Evolutionary conservation across 2,329 filamentous ascomycete genomes (phyloP), one percentile per base, ranked within the genome.

Genomic region (Bipolaris sorokiniana): DNA sequence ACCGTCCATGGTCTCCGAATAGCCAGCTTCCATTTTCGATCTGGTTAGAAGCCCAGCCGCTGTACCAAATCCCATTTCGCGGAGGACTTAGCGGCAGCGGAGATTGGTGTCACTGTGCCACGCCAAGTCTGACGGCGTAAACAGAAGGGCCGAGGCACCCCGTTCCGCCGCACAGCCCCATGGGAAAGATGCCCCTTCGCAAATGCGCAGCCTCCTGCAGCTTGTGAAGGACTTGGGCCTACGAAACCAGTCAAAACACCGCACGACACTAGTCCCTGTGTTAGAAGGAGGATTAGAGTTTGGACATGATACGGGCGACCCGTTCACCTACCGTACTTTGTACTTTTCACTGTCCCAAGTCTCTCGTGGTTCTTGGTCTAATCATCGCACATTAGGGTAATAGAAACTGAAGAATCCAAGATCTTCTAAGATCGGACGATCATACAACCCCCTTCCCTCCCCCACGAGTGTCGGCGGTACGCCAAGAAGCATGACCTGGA

Each of bases 241-340:
- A n/a, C 31, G 20, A 48, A 48, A 48, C 45, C 18, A 48, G 31
- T 48, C 18, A 48, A 48, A 37, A 48, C 45, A 37, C 13, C 31
- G 33, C 20, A 23, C 45, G 45, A 37, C 15, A 10, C 33, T 23
- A 23, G 16, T 18, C 31, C 18, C 18, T 48, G 31, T 33, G 3
- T 37, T 13, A 10, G 15, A n/a, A 2, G 20, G 5, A 36, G 33
- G 2, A 37, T 15, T 44, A 48, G 15, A 48, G 45, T 48, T 48
- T 48, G 28, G 45, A 22, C 28, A 37, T 48, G 45, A 36, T 33
- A 47, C 31, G 31, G 5, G 13, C 16, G 28, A 18, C 18, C 45
- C 18, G 45, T 16, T 18, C 38, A 20, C 18, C 18, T 15, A 41
- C 38, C 38, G 38, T 22, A 22, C 20, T 18, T 23, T 20, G 13